phyloP scores from a whole-genome alignment of 306 rosid genomes.

The Quercus bicolor region DNA sequence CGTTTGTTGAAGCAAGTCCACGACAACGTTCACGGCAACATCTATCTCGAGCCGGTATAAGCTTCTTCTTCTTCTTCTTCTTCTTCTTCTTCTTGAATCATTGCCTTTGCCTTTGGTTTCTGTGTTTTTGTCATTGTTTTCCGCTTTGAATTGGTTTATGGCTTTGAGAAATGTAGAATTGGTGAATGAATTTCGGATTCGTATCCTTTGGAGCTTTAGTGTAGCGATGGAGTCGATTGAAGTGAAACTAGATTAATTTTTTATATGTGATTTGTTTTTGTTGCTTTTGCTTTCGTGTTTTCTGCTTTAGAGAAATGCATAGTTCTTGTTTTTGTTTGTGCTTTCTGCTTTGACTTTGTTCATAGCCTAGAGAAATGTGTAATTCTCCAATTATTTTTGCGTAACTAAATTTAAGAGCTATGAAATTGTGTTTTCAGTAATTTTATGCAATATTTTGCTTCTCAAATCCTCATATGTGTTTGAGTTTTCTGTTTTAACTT shows the following conservation, averaged over 20 bases:
- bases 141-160: neutral
- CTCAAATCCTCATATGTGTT: neutral
- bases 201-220: neutral
- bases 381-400: neutral
- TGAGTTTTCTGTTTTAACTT: conserved; percentile 6
- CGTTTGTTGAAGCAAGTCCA: conserved; percentile 45
- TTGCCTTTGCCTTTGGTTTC: neutral
- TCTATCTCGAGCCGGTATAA: conserved; percentile 62
- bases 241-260: neutral
- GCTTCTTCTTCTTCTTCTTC: neutral
- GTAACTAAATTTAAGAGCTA: neutral
- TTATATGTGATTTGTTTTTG: neutral
- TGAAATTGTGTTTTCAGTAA: neutral
- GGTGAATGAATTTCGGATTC: conserved; percentile 1
- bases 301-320: neutral
- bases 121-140: neutral
- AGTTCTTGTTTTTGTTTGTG: neutral
- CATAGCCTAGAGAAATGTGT: neutral
- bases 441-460: neutral
- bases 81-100: neutral
- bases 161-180: neutral
- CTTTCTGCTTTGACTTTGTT: conserved; percentile 15
- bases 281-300: neutral
- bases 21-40: conserved; percentile 70
- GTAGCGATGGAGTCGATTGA: neutral